phyloP scores from a whole-genome alignment of 768 basidiomycete species.

The Rhodotorula babjevae region DNA sequence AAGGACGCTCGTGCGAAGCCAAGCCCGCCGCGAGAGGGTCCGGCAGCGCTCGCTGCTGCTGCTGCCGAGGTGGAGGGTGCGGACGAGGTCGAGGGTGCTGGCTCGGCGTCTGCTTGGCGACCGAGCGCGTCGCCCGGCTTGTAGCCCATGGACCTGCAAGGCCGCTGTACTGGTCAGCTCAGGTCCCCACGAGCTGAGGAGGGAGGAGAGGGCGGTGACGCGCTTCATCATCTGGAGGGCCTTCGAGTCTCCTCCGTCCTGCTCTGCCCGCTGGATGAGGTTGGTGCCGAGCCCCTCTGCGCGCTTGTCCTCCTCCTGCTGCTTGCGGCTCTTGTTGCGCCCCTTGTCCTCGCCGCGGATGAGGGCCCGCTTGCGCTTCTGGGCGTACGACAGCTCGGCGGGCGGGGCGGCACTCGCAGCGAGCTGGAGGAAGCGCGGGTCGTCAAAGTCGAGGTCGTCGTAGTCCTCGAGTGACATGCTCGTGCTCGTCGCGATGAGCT shows the following conservation, averaged over 20 bases:
- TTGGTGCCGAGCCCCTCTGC: conserved; percentile 33
- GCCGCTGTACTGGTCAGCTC: no score
- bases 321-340: conserved; percentile 20
- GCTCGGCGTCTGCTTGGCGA: neutral
- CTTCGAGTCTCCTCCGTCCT: conserved; percentile 9
- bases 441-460: conserved; percentile 28
- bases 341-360: conserved; percentile 18
- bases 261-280: conserved; percentile 21
- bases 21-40: conserved; percentile 2
- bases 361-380: conserved; percentile 34
- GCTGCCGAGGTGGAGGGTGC: neutral
- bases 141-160: conserved; percentile 40
- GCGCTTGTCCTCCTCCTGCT: conserved; percentile 35
- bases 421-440: conserved; percentile 22
- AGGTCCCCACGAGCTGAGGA: no score
- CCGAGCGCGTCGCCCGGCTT: conserved; percentile 42
- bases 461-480: neutral
- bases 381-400: conserved; percentile 21
- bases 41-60: neutral
- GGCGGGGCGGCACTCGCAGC: neutral
- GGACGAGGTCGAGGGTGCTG: no score
- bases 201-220: neutral
- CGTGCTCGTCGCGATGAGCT: no score
- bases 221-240: conserved; percentile 41
- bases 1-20: conserved; percentile 24